Base-by-base conservation (phyloP, 2,329 filamentous ascomycete species). In the Cylindrodendrum hubeiense region DNA sequence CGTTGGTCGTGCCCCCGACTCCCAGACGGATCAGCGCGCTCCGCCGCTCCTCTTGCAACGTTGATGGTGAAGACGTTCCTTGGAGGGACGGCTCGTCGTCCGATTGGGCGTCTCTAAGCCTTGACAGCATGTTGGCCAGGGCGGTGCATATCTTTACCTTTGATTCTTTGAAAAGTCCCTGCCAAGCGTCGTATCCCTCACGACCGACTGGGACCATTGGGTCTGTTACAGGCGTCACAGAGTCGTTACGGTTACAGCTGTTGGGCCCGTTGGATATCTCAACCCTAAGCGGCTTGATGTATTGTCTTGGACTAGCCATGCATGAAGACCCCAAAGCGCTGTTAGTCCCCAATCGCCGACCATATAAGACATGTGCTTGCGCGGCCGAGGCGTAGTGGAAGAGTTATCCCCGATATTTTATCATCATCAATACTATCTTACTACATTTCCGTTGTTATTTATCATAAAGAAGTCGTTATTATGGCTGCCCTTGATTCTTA, bases 401-500 rank as follows among this genome's bases (percentile, higher is more conserved):
- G 19, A 39, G 17, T 30, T 34, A 39, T 33, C 33, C 34, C 41
- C 12, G 30, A 39, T n/a, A 37, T 13, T 34, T 53, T 21, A 26
- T 21, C 54, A 63, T 43, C 24, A n/a, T 28, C 37, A 52, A 8
- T 21, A 21, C 39, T 28, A 49, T 54, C 44, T 39, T n/a, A 41
- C 41, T 33, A 22, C 34, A n/a, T 15, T 15, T 28, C 33, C 5
- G 13, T 4, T n/a, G 30, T 28, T 28, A n/a, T 34, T 26, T 24
- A n/a, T 26, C 6, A 21, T 8, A 17, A 28, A 54, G 37, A 63
- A 46, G 24, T 13, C 24, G 30, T 30, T 19, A 69, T 22, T 4
- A 74, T 74, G 72, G 60, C 70, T 62, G 37, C 57, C 51, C 63
- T 58, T n/a, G 67, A 72, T 39, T 57, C 67, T 49, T 79, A 76